Base-by-base conservation (phyloP, 495 filamentous ascomycete genomes). In the Penicillium argentinense region DNA sequence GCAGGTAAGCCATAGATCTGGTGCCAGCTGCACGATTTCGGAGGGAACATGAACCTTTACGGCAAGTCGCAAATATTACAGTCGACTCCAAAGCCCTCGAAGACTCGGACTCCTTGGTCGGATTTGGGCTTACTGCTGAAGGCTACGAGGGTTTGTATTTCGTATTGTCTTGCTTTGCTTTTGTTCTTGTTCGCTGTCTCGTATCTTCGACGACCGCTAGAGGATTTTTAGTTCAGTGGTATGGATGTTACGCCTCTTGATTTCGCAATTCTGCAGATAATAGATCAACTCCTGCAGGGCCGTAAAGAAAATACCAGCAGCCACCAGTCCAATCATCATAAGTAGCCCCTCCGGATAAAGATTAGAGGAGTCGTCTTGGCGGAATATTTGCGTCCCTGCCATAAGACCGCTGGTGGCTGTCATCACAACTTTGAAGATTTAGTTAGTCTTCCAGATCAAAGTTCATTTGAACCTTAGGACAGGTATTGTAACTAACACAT, bases 341-440 rank as follows among this genome's bases (percentile, higher is more conserved):
- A 55, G 24, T 2, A 66, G 16, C 2, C 62, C 59, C 23, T 25
- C 53, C 0, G 57, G 54, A 45, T 66, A 62, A 12, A 50, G 33
- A 1, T 36, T 17, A 13, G 45, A 19, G 2, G 59, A 52, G 12
- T 68, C 64, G 13, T 57, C 57, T 5, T 28, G 29, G 0, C 58
- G 56, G 21, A 68, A 68, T 11, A 66, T 63, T 24, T 68, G 64
- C 0, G 60, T 59, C 4, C 64, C 64, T 9, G 51, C 62, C 57
- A 68, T 62, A 1, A 66, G 34, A 1, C 64, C 64, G 3, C 39
- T 48, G 7, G 53, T 68, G 9, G 64, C 62, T 3, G 47, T 42
- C 62, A 68, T 66, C 3, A 68, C 64, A 32, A 59, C 62, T 49
- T n/a, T n/a, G n/a, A n/a, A n/a, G n/a, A 8, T 54, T 28, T 11